phyloP scores from a whole-genome alignment of 192 early-diverging fungal species.

The Gonapodya sp. region DNA sequence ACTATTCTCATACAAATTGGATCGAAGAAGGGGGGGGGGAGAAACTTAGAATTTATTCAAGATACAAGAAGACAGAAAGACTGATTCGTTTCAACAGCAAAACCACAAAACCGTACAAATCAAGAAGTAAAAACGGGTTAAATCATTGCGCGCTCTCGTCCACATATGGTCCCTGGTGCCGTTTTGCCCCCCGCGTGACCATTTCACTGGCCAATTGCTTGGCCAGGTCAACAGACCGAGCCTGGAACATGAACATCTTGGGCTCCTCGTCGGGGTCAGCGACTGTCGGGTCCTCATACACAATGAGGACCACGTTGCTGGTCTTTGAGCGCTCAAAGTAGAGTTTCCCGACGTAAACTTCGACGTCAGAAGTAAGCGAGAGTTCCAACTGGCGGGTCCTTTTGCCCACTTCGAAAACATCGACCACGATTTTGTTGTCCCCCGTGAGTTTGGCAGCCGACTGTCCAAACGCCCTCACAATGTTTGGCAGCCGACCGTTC shows the following conservation, averaged over 20 bases:
- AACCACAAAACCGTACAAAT: no score
- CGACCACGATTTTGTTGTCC: no score
- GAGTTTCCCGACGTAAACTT: not conserved
- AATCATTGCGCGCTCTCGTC: not conserved
- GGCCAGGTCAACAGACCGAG: not conserved
- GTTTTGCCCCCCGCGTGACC: not conserved
- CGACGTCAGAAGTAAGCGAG: not conserved
- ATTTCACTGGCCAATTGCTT: not conserved
- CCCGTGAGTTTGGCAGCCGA: not conserved
- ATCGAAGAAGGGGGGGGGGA: no score
- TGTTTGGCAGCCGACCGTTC: not conserved
- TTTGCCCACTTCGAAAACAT: no score
- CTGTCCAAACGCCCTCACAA: not conserved
- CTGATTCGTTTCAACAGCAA: no score
- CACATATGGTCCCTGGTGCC: not conserved
- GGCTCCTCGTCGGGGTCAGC: not conserved
- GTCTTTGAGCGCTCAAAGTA: not conserved
- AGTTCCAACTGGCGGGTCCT: not conserved
- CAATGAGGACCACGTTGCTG: not conserved
- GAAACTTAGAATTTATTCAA: no score
- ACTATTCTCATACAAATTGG: no score
- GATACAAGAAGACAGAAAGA: no score
- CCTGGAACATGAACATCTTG: conserved; percentile 1
- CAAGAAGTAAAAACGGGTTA: no score
- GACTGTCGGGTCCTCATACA: not conserved